Base-by-base conservation (phyloP, 1,284 basidiomycete species). In the Sporisorium sorghi region DNA sequence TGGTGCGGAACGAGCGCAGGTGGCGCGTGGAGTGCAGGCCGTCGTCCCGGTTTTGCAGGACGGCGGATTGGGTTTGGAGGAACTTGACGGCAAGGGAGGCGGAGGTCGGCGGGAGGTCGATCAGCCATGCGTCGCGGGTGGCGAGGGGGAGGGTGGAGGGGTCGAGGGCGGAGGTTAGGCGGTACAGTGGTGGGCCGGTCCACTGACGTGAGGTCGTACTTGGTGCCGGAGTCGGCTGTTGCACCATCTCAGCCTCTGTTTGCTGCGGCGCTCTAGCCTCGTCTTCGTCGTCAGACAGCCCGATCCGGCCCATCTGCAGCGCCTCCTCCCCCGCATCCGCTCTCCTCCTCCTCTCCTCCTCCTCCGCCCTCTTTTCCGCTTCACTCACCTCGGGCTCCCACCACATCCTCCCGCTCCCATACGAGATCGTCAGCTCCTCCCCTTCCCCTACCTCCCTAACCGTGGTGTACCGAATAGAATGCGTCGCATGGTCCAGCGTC, bases 401-500 rank as follows among this genome's bases (percentile, higher is more conserved):
- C 83, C 82, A 81, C 82, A 79, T 84, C 46, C 68, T 64, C 5
- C 82, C 80, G 0, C 62, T 57, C 0, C 90, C 91, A 76, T 93
- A 92, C 78, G 89, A 91, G 70, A 94, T 93, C 74, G 89, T 91
- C 5, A 93, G 87, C 81, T 94, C 93, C 77, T 94, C 91, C 42
- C 87, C 89, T 3, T 85, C 81, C 9, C 86, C 68, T 23, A 94
- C 86, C 26, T 85, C 77, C 5, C 88, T 87, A 3, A 86, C 86
- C 0, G 91, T 89, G 0, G 86, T 88, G 78, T 91, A 94, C 63
- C 86, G 86, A 66, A 94, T 93, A 3, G 89, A 88, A 47, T 91
- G 88, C 0, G 87, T 88, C 0, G 50, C 35, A 11, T 80, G 67
- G 48, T 86, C 80, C 12, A 91, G 82, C 4, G 85, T 86, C 83